A percentile compares a stretch with the other conserved stretches of the same genome.
Conservation (phyloP, 495 filamentous ascomycete species). For the Aspergillus ellipticus region DNA sequence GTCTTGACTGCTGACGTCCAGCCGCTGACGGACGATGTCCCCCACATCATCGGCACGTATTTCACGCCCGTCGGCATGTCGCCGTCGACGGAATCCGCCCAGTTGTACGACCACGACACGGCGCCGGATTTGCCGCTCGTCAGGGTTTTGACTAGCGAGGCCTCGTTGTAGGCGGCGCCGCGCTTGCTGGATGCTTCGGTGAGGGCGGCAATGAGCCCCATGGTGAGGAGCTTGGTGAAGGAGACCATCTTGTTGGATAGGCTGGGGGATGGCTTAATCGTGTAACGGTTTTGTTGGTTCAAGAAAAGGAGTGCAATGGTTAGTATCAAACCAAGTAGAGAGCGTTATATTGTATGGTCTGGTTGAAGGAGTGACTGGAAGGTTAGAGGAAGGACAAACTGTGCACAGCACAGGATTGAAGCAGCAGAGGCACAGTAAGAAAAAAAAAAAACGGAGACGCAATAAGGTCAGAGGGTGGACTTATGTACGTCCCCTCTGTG, state of each 20-base stretch:
- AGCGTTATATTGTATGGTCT: not conserved
- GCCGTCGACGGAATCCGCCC: not conserved
- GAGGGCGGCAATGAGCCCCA: not conserved
- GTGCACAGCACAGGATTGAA: not conserved
- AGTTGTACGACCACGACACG: slow-evolving; percentile 2
- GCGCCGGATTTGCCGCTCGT: not conserved
- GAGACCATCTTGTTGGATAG: not conserved
- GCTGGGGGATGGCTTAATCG: not conserved
- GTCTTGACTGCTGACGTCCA: not conserved
- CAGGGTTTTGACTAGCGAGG: not conserved
- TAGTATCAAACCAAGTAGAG: not conserved
- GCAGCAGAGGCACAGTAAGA: not conserved
- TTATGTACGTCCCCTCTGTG: not conserved
- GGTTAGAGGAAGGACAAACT: not conserved
- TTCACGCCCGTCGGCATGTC: not conserved
- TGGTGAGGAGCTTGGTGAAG: not conserved
- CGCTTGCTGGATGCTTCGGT: not conserved
- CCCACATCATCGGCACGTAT: not conserved
- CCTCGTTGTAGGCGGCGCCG: not conserved
- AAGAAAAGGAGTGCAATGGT: not conserved
- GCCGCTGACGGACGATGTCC: not conserved
- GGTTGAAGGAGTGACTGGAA: not conserved
- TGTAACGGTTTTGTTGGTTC: not conserved
- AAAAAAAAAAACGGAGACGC: not conserved
- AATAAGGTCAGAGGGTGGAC: not conserved